These are phyloP conservation scores for Penicillium arizonense DNA, from an alignment of 495 filamentous ascomycete genomes.

Conservation along the genomic window DNA sequence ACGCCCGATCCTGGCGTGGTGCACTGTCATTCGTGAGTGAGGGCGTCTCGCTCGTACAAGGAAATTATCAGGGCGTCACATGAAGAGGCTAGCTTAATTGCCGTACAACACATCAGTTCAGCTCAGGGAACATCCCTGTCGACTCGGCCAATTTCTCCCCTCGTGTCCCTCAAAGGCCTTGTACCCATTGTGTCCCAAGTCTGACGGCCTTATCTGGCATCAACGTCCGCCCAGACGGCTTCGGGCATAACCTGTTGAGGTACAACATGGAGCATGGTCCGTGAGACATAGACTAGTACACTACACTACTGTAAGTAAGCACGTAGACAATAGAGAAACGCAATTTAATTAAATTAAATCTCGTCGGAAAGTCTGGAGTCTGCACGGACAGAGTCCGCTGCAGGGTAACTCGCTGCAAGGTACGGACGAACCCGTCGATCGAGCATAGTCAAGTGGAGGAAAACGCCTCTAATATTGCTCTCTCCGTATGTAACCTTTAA, in stretches of 20 bases:
- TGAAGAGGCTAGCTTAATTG: neutral
- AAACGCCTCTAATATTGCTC: no score
- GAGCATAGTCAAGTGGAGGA: conserved; percentile 1
- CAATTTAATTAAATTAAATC: neutral
- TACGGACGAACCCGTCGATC: conserved; percentile 34
- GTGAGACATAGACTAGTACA: conserved; percentile 7
- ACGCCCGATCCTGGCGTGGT: conserved; percentile 21
- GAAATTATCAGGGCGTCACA: conserved; percentile 1
- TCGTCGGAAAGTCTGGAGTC: neutral
- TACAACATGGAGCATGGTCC: conserved; percentile 10
- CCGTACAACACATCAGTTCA: conserved; percentile 9
- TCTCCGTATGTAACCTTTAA: no score
- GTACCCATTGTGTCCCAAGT: conserved; percentile 5
- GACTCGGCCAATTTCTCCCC: conserved; percentile 1
- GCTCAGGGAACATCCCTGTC: conserved; percentile 8
- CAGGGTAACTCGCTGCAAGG: conserved; percentile 32
- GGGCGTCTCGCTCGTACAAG: neutral
- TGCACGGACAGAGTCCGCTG: conserved; percentile 24
- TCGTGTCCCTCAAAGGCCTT: conserved; percentile 13
- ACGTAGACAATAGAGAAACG: no score
- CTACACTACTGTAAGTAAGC: no score
- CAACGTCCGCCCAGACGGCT: conserved; percentile 11
- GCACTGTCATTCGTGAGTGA: conserved; percentile 15
- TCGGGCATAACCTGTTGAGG: conserved; percentile 4
- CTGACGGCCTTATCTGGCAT: conserved; percentile 16